These are phyloP conservation scores for Chaetomium tenue DNA, from an alignment of 495 filamentous ascomycete genomes.

Conservation along the genomic window DNA sequence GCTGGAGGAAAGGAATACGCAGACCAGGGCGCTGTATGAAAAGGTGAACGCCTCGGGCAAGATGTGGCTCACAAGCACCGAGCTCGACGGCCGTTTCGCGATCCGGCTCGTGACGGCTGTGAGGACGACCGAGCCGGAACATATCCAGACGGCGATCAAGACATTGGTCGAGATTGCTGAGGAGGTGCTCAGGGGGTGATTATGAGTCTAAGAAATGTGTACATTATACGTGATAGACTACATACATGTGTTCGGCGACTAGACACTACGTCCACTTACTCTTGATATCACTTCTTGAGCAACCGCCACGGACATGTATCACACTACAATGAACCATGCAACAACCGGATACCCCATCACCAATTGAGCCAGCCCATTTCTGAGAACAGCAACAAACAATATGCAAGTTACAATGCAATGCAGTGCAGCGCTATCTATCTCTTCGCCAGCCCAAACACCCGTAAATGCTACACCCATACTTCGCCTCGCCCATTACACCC, in stretches of 20 bases:
- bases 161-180: slow-evolving; percentile 68
- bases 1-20: slow-evolving; percentile 53
- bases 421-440: background rate
- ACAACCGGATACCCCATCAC: background rate
- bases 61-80: slow-evolving; percentile 79
- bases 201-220: background rate
- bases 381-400: background rate
- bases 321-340: no score
- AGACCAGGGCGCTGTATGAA: slow-evolving; percentile 80
- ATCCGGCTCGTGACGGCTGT: slow-evolving; percentile 77
- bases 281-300: no score
- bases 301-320: no score
- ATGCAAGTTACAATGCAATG: background rate
- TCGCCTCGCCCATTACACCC: background rate
- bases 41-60: slow-evolving; percentile 69
- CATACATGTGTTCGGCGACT: background rate
- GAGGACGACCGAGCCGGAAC: slow-evolving; percentile 65
- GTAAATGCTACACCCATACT: slow-evolving; percentile 5
- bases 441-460: slow-evolving; percentile 4
- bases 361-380: background rate
- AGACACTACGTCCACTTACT: no score
- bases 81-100: slow-evolving; percentile 71
- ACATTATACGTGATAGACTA: slow-evolving; percentile 5
- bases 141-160: slow-evolving; percentile 73
- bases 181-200: slow-evolving; percentile 40